Evolutionary conservation across 2,329 filamentous ascomycete genomes (phyloP).

Genomic region (Botrytis elliptica): DNA sequence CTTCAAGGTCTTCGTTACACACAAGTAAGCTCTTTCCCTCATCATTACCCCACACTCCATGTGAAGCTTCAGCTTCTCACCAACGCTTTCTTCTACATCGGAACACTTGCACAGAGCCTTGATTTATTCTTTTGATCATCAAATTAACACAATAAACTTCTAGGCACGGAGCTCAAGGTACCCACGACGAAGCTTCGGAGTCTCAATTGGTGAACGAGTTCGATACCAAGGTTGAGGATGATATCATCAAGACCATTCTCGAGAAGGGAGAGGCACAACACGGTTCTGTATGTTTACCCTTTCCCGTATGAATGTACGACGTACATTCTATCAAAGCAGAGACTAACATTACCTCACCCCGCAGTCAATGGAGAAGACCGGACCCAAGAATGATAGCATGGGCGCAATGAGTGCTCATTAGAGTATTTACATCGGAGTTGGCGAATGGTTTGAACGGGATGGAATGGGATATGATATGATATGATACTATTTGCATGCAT

Average conservation of each 20-base stretch:
- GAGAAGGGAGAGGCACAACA: conserved; percentile 71
- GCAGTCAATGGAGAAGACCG: conserved; percentile 40
- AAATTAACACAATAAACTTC: neutral
- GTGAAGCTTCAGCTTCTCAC: neutral
- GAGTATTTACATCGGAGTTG: conserved; percentile 17
- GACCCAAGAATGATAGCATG: conserved; percentile 39
- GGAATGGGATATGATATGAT: conserved; percentile 13
- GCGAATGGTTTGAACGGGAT: conserved; percentile 3
- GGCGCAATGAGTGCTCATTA: conserved; percentile 35
- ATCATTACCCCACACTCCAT: neutral
- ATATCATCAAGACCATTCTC: conserved; percentile 78
- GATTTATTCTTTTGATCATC: neutral
- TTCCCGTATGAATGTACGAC: neutral
- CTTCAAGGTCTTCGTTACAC: conserved; percentile 87
- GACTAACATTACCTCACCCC: conserved; percentile 20
- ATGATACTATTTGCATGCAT: conserved; percentile 5
- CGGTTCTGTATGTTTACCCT: conserved; percentile 47
- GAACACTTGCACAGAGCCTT: neutral
- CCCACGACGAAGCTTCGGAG: conserved; percentile 74
- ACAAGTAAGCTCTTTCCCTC: conserved; percentile 64
- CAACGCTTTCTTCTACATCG: neutral
- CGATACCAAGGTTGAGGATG: conserved; percentile 74
- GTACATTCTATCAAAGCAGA: neutral
- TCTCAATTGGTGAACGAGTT: conserved; percentile 80
- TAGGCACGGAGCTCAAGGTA: conserved; percentile 84